Evolutionary conservation across 129 eudicot genomes (phyloP), one percentile per base, ranked within the genome.

Genomic region (Arctium lappa): DNA sequence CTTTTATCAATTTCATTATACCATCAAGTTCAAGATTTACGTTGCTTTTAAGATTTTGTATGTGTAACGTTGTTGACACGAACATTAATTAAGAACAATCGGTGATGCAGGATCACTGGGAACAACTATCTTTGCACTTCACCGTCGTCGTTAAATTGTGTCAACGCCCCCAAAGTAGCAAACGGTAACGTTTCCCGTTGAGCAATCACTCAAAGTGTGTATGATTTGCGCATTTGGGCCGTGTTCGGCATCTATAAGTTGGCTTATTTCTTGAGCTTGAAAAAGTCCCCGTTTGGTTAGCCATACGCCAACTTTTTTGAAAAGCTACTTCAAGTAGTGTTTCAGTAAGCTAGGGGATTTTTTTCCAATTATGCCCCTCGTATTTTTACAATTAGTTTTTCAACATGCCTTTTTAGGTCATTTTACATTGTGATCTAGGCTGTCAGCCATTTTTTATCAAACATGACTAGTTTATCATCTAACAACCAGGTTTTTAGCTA

Each of bases 101-200:
- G 76, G 18, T 42, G 36, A 13, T 87, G 82, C 90, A 94, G 98
- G 87, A 88, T 94, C 69, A 87, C 91, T 6, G 97, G 98, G 73
- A 94, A 94, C 88, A 88, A 39, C 75, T 94, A 88, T 85, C 97
- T 94, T 36, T 94, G 97, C 89, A 82, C 92, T 71, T 88, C 98
- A 34, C 85, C 90, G 66, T 86, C 96, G 31, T 69, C 91, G 15
- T 86, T 86, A 82, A 86, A 81, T 68, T 94, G 98, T 84, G 87
- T 73, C 74, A 85, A 84, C 6, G 79, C 69, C 77, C 86, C 92
- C 46, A 83, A 77, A 72, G 88, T 91, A 81, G 85, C 83, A 60
- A 88, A 88, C 85, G 94, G 98, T 94, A 91, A 76, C 63, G 22
- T 60, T 60, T 53, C n/a, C 27, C 68, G 56, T 46, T 3, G 1